Evolutionary conservation across 371 early-diverging fungal species (phyloP), one percentile per base, ranked within the genome.

Genomic region (Syncephalastrum racemosum): DNA sequence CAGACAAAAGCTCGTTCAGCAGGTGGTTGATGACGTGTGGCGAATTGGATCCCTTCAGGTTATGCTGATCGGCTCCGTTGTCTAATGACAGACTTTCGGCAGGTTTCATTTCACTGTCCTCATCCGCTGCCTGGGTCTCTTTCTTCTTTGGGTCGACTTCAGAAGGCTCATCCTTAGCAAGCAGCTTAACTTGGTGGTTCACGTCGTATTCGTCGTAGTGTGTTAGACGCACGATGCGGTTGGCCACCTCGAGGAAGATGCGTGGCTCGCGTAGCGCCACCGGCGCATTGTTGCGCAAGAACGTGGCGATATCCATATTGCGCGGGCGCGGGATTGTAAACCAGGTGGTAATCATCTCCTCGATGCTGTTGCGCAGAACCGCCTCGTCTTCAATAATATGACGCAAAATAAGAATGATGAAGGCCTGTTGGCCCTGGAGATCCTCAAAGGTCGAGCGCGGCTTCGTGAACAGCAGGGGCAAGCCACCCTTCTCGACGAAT

Each of bases 341-440:
- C 89, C 90, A 90, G 14, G 77, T 84, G 43, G 70, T 81, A 14
- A 97, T 83, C 59, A 93, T 86, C 18, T 80, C 70, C 52, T 89
- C 87, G 86, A 98, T 92, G 6, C 81, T 70, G n/a, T 63, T 62
- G 53, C 80, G 73, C 53, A 97, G 62, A 0, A 92, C 79, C 0
- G 67, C 62, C 18, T 75, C 61, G 57, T 85, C 79, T 67, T 98
- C 98, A 44, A 95, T 80, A 14, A 92, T 78, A 58, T 98, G 95
- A 4, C 97, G 86, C 50, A 98, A 63, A 43, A 97, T 89, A 54
- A 95, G 85, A 24, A 90, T 73, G 41, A 86, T 82, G 43, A 91
- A 80, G 4, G 86, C 79, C 57, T 85, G 89, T 42, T 92, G 90
- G 3, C 90, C 86, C 53, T 80, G 79, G 43, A 90, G 84, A 10